Base-by-base conservation (phyloP, 2,329 filamentous ascomycete species). In the Pseudocercospora macadamiae region DNA sequence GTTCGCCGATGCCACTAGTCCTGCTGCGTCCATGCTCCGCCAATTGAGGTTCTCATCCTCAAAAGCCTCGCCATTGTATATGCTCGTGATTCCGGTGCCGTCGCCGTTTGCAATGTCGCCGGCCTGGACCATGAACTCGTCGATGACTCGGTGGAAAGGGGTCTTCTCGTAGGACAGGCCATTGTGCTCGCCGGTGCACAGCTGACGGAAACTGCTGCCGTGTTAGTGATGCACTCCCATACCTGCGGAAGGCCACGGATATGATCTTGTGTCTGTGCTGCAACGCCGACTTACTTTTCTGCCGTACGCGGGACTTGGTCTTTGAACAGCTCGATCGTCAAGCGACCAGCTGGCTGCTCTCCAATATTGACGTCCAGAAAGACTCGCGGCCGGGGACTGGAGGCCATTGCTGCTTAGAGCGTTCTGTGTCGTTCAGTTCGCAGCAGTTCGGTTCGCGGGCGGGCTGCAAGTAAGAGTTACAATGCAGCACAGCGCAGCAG, bases 71-170 rank as follows among this genome's bases (percentile, higher is more conserved):
- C 67, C 68, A 28, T 70, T 73, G 61, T 77, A 78, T 34, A 77
- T 76, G 56, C 74, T 76, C 32, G 61, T 61, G 9, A 73, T 74
- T 44, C 76, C 76, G 0, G 75, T 77, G 10, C 76, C 76, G 55
- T 78, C 71, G 51, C 73, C 72, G 25, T 71, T 70, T 3, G 70
- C 74, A 26, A 77, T 76, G 58, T 78, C 76, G 16, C 76, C 76
- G 44, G 75, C 76, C 66, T 78, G 76, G 3, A 77, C 66, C 75
- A 78, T 78, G 66, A 78, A 78, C 37, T 76, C 74, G 61, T 77
- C 74, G 55, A 78, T 77, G 47, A 78, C 68, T 9, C 76, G 69
- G 61, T 77, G 75, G 63, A 77, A 75, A 16, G 74, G 73, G 4
- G 69, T 67, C 45, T 68, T 63, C 37, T 72, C 73, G 66, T 77